phyloP scores from a whole-genome alignment of 805 yeast species.

The Gaillardinia entomophila region DNA sequence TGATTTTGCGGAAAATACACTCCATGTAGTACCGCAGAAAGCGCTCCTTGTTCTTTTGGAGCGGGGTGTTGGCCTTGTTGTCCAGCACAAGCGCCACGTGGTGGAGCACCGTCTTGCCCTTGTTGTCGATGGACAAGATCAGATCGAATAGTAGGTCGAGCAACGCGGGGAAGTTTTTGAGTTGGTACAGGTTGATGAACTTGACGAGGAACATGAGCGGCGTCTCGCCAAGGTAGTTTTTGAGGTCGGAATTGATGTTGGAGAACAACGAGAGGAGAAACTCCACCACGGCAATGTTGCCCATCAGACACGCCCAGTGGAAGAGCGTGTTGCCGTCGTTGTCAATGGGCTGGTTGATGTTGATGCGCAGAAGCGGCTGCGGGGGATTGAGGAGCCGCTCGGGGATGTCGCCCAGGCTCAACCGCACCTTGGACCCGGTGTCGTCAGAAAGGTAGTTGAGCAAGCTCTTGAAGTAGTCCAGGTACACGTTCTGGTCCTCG shows the following conservation, averaged over 20 bases:
- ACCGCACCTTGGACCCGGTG: constrained; percentile 9
- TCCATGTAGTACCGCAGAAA: constrained; percentile 37
- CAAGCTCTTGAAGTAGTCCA: constrained; percentile 39
- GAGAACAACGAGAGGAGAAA: constrained; percentile 55
- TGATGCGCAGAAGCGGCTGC: constrained; percentile 44
- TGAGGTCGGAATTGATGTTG: constrained; percentile 58
- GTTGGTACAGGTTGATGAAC: constrained; percentile 34
- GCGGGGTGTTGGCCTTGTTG: constrained; percentile 3
- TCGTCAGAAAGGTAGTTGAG: constrained; percentile 52
- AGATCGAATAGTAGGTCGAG: constrained; percentile 31
- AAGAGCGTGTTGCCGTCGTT: constrained; percentile 89
- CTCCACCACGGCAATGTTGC: constrained; percentile 64
- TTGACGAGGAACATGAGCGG: constrained; percentile 51
- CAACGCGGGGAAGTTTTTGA: constrained; percentile 30
- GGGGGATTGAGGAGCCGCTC: constrained; percentile 52
- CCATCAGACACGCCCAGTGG: constrained; percentile 95
- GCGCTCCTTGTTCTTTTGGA: constrained; percentile 26
- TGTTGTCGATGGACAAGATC: constrained; percentile 29
- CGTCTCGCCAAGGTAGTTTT: constrained; percentile 84
- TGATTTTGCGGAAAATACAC: constrained; percentile 25
- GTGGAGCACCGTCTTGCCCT: constrained; percentile 37
- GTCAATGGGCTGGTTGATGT: constrained; percentile 83
- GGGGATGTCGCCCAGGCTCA: constrained; percentile 16
- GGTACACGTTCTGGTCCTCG: constrained; percentile 18
- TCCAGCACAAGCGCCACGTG: constrained; percentile 25